Conservation (phyloP, 768 basidiomycete genomes). For the Suillus alpinus region DNA sequence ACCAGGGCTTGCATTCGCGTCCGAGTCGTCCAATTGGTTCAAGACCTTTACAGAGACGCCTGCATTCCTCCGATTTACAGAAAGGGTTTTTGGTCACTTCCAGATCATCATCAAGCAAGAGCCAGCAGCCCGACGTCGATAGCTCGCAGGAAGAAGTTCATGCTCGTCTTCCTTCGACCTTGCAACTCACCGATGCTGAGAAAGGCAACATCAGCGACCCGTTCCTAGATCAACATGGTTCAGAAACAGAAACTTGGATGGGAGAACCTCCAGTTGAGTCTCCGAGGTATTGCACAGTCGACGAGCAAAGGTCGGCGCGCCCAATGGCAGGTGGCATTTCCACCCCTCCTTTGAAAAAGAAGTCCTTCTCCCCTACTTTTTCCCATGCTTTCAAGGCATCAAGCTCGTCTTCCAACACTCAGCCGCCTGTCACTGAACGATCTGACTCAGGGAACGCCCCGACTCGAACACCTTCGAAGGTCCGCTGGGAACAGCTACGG, state of each 20-base stretch:
- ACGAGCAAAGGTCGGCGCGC: neutral
- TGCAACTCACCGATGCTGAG: neutral
- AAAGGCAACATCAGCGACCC: neutral
- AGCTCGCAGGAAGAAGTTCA: neutral
- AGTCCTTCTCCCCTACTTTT: constrained; percentile 9
- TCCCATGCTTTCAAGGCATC: constrained; percentile 9
- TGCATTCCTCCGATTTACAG: constrained; percentile 10
- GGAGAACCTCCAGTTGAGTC: constrained; percentile 9
- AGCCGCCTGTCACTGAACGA: neutral
- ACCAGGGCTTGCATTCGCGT: neutral
- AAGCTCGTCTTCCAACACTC: neutral
- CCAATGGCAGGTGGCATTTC: neutral
- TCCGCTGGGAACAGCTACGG: constrained; percentile 54
- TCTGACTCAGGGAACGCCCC: neutral
- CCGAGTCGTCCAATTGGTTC: neutral
- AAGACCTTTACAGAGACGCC: neutral
- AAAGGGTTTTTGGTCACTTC: constrained; percentile 14
- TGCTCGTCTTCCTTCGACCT: constrained; percentile 1
- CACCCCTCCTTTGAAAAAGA: constrained; percentile 6
- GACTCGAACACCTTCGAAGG: constrained; percentile 32
- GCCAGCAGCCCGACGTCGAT: neutral
- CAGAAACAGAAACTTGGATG: constrained; percentile 4
- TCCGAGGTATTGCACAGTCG: neutral
- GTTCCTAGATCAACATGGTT: neutral
- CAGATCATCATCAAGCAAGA: constrained; percentile 8